A percentile compares a stretch with the other conserved stretches of the same genome.
Evolutionary conservation across 441 rosid species (phyloP).

Genomic region (Viola pubescens): DNA sequence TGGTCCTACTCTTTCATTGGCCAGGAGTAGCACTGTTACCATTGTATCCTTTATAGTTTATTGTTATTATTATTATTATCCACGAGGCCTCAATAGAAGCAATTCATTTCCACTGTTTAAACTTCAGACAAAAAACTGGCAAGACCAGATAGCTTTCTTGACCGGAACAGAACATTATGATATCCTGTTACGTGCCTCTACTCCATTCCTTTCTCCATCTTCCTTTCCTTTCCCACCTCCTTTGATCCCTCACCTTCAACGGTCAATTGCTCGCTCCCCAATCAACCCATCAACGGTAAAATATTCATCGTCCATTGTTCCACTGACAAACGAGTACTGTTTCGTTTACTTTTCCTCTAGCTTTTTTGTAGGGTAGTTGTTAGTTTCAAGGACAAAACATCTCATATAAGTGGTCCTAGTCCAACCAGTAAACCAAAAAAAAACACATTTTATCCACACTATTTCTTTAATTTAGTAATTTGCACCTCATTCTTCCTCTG

Average conservation of each 20-base stretch:
- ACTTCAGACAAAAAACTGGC: conserved; percentile 7
- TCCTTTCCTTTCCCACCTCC: neutral
- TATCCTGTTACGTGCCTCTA: conserved; percentile 4
- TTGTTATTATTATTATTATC: too few species aligned
- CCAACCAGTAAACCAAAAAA: neutral
- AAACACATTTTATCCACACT: too few species aligned
- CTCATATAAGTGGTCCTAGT: conserved; percentile 11
- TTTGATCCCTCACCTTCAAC: conserved; percentile 10
- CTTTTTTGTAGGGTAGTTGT: conserved; percentile 1
- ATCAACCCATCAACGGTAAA: conserved; percentile 17
- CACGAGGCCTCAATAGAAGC: too few species aligned
- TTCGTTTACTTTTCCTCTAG: neutral
- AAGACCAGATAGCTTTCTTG: conserved; percentile 2
- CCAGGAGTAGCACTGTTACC: neutral
- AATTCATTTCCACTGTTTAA: neutral
- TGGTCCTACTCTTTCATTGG: too few species aligned
- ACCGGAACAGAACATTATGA: neutral
- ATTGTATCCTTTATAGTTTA: too few species aligned
- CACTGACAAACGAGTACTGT: neutral
- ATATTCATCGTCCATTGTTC: conserved; percentile 8
- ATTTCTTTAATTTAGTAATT: neutral
- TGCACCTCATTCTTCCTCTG: too few species aligned
- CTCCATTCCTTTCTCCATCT: conserved; percentile 3
- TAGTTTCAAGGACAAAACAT: conserved; percentile 4
- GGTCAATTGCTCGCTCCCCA: conserved; percentile 29